A percentile compares a stretch with the other conserved stretches of the same genome.
Conservation (phyloP, 345 rosid genomes). For the Turnera subulata region DNA sequence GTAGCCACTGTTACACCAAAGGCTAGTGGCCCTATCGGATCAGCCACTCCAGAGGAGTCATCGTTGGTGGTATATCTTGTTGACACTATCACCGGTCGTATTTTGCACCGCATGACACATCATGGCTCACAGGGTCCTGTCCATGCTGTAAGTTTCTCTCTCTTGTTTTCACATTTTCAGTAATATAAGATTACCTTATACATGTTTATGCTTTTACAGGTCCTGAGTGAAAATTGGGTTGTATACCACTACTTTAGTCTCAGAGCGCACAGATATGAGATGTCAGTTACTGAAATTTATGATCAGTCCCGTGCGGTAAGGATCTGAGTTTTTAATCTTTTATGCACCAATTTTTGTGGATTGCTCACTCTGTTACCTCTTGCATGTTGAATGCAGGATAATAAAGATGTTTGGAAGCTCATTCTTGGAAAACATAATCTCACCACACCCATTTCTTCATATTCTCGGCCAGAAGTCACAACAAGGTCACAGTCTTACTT, state of each 20-base stretch:
- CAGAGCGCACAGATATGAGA: slow-evolving; percentile 94
- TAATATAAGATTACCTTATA: slow-evolving; percentile 8
- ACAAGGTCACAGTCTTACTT: slow-evolving; percentile 93
- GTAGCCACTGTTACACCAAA: slow-evolving; percentile 90
- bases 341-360: background rate
- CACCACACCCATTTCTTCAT: slow-evolving; percentile 70
- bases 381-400: slow-evolving; percentile 58
- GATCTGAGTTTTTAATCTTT: background rate
- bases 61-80: slow-evolving; percentile 74
- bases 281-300: slow-evolving; percentile 89
- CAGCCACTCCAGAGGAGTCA: slow-evolving; percentile 89
- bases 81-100: slow-evolving; percentile 87
- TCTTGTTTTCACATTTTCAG: slow-evolving; percentile 1
- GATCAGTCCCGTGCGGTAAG: slow-evolving; percentile 98
- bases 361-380: slow-evolving; percentile 8
- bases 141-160: slow-evolving; percentile 72
- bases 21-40: slow-evolving; percentile 78
- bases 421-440: slow-evolving; percentile 95
- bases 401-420: slow-evolving; percentile 92
- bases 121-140: slow-evolving; percentile 95
- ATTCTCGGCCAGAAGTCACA: slow-evolving; percentile 81
- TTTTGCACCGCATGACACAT: slow-evolving; percentile 89
- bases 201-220: slow-evolving; percentile 47
- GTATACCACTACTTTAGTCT: slow-evolving; percentile 97
- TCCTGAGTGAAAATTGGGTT: slow-evolving; percentile 97